Evolutionary conservation across 2,329 filamentous ascomycete genomes (phyloP).

Genomic region (Curvularia verruculosa): DNA sequence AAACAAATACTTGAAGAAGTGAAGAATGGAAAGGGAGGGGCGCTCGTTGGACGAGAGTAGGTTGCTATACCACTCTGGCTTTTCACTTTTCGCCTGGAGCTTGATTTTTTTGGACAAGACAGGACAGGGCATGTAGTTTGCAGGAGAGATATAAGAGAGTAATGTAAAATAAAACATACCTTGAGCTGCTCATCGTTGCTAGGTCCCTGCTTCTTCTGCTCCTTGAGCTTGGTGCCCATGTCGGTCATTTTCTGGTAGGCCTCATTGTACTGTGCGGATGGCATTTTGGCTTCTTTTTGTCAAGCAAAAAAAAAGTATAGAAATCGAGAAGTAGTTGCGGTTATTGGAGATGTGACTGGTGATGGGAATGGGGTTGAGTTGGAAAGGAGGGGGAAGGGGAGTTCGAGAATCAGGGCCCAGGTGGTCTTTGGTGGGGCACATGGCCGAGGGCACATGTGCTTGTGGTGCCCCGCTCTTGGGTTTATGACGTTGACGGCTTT

Average conservation of each 20-base stretch:
- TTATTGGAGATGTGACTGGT: not conserved
- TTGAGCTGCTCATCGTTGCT: slow-evolving; percentile 57
- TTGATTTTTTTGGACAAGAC: too few species aligned
- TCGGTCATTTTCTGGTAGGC: slow-evolving; percentile 40
- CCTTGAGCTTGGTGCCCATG: slow-evolving; percentile 42
- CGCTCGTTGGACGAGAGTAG: too few species aligned
- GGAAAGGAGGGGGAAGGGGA: slow-evolving; percentile 17
- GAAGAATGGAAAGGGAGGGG: too few species aligned
- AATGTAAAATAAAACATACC: slow-evolving; percentile 41
- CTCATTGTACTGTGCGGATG: slow-evolving; percentile 40
- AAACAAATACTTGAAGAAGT: too few species aligned
- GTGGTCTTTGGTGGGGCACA: slow-evolving; percentile 15
- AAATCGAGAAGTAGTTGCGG: not conserved
- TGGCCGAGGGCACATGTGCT: slow-evolving; percentile 1
- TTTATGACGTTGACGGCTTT: slow-evolving; percentile 16
- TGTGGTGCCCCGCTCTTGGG: not conserved
- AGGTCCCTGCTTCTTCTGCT: slow-evolving; percentile 33
- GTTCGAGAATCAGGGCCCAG: slow-evolving; percentile 15
- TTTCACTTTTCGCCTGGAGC: too few species aligned
- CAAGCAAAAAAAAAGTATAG: not conserved
- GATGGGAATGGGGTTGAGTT: not conserved
- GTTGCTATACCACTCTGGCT: too few species aligned
- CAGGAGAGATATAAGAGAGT: too few species aligned
- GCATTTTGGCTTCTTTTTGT: slow-evolving; percentile 24
- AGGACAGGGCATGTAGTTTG: too few species aligned